phyloP scores from a whole-genome alignment of 1,284 basidiomycete species.

The Puccinia hordei region DNA sequence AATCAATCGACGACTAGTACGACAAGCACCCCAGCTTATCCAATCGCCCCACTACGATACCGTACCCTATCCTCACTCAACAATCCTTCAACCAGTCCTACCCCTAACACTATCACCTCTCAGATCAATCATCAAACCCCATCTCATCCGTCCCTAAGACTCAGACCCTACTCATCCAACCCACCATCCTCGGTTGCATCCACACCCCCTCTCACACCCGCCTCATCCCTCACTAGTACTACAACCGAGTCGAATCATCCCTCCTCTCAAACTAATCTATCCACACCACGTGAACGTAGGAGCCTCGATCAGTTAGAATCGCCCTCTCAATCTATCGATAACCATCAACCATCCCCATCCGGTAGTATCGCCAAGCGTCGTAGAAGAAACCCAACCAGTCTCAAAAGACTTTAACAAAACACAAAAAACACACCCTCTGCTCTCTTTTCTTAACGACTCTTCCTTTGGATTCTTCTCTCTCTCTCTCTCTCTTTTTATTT shows the following conservation, averaged over 20 bases:
- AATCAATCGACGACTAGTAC: background rate
- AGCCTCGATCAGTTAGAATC: conserved; percentile 1
- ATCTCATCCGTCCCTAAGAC: background rate
- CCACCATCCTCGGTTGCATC: background rate
- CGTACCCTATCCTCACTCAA: conserved; percentile 8
- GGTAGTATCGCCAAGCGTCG: conserved; percentile 20
- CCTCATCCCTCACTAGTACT: conserved; percentile 12
- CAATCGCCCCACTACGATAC: conserved; percentile 7
- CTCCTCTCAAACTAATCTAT: background rate
- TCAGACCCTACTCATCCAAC: background rate
- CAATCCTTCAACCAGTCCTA: background rate
- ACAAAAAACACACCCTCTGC: no score
- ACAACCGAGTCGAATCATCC: background rate
- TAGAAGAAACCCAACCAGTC: background rate
- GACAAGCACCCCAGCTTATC: background rate
- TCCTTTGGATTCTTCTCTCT: no score
- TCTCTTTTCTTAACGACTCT: background rate
- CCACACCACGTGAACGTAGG: conserved; percentile 9
- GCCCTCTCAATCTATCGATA: background rate
- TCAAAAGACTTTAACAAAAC: conserved; percentile 9
- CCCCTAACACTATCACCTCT: background rate
- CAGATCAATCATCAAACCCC: background rate
- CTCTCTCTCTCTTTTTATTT: no score
- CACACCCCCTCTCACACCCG: conserved; percentile 6
- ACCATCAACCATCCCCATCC: background rate